Evolutionary conservation across 2,329 filamentous ascomycete species (phyloP), one percentile per base, ranked within the genome.

Genomic region (Atkinsonella texensis): DNA sequence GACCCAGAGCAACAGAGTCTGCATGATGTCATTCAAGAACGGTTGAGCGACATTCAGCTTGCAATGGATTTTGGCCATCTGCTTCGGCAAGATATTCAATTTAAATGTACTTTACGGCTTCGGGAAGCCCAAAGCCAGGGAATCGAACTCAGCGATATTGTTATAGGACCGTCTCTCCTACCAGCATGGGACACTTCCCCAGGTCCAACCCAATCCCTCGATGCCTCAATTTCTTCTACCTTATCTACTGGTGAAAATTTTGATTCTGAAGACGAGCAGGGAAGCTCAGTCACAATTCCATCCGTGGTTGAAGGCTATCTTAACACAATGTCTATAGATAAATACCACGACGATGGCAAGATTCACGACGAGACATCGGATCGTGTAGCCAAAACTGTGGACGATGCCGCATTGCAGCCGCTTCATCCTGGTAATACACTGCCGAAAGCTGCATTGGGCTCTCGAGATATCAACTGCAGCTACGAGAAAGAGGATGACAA

Each of bases 81-180:
- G 10, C 49, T 65, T 2, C 55, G 48, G 0, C 32, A 50, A 6
- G 55, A 62, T 1, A 50, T 68, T 10, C 50, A 64, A 1, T 18
- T 11, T 38, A 65, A 65, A 46, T 57, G 59, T 2, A 64, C 64
- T 42, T 12, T 28, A 8, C 62, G 57, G 33, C 56, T 68, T 0
- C 46, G 53, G 0, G 54, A 63, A 17, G 66, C 66, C 2, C 51
- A 50, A 3, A 28, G 28, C 9, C 49, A 60, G 1, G 60, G 61
- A 0, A 2, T 67, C 23, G 6, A 32, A 0, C 38, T 65, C 1
- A 18, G 49, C 0, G 49, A 62, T 3, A 38, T 68, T 2, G 40
- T 17, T 10, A 58, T 68, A 17, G 60, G 63, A 7, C 20, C 54
- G 4, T 54, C 55, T 12, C 49, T 68, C 18, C 52, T 68, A 38